phyloP scores from a whole-genome alignment of 345 rosid genomes.

The Aquilaria malaccensis region DNA sequence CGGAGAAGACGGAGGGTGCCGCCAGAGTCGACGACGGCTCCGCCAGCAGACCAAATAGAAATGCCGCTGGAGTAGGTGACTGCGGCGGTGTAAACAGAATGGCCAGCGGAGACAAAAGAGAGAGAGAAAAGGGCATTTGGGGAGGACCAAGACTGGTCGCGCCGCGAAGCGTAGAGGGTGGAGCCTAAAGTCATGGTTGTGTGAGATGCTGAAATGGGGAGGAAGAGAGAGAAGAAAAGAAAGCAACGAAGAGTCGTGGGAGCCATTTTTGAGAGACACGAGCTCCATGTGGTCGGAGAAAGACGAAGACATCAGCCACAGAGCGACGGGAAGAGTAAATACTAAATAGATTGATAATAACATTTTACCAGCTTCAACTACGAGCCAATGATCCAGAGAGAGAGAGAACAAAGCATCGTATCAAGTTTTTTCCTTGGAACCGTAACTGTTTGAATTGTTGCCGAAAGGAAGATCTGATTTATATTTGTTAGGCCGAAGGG shows the following conservation, averaged over 20 bases:
- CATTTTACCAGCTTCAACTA: too few species aligned
- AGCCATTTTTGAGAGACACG: neutral
- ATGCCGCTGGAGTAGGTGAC: slow-evolving; percentile 35
- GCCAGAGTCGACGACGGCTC: slow-evolving; percentile 29
- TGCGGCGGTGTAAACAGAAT: slow-evolving; percentile 29
- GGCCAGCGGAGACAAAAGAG: slow-evolving; percentile 28
- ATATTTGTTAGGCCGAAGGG: too few species aligned
- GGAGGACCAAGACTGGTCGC: slow-evolving; percentile 36
- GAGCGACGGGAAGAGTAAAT: too few species aligned
- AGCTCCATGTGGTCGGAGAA: too few species aligned
- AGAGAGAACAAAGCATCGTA: too few species aligned
- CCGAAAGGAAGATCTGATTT: too few species aligned
- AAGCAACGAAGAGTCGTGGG: neutral
- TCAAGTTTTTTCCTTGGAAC: too few species aligned
- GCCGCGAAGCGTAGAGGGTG: slow-evolving; percentile 30
- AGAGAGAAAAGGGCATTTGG: slow-evolving; percentile 30
- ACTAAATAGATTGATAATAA: too few species aligned
- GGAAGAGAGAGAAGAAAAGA: slow-evolving; percentile 8
- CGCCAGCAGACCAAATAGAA: slow-evolving; percentile 47
- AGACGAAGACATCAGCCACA: too few species aligned
- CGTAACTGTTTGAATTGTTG: too few species aligned
- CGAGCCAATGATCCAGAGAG: too few species aligned
- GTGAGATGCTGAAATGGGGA: slow-evolving; percentile 1
- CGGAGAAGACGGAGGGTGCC: slow-evolving; percentile 38
- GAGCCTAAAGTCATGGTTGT: slow-evolving; percentile 28